phyloP scores from a whole-genome alignment of 257 asterid genomes.

The Solanum chiquidenum region DNA sequence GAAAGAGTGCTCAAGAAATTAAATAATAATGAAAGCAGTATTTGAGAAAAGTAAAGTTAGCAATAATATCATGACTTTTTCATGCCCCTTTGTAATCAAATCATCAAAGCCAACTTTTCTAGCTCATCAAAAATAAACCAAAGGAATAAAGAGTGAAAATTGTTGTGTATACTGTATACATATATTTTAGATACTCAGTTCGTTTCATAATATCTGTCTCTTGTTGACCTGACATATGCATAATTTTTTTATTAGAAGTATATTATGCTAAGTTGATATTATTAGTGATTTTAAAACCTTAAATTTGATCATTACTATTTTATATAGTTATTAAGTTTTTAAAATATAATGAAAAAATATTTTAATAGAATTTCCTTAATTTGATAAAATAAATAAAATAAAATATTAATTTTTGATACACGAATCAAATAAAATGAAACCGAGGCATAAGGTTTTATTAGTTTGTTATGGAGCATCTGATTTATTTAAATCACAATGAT shows the following conservation, averaged over 20 bases:
- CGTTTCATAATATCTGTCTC: not conserved
- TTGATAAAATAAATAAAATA: not conserved
- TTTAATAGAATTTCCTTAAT: not conserved
- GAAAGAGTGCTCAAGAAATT: not conserved
- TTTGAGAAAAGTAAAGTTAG: not conserved
- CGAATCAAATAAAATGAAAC: not conserved
- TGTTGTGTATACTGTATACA: not conserved
- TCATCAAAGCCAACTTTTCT: not conserved
- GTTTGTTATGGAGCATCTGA: too few species aligned
- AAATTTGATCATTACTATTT: too few species aligned
- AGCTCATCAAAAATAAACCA: not conserved
- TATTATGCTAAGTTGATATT: too few species aligned
- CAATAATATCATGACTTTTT: not conserved
- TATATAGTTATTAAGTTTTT: too few species aligned
- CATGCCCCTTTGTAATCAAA: not conserved
- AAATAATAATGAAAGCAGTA: not conserved
- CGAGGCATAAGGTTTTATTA: not conserved
- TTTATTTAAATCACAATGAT: too few species aligned
- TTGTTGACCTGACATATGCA: too few species aligned
- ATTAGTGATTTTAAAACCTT: too few species aligned
- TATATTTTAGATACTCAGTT: too few species aligned
- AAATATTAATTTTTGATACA: not conserved
- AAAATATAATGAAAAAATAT: too few species aligned
- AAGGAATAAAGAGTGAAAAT: not conserved
- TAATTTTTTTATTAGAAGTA: not conserved